Percentiles rank a stretch among this genome's conserved stretches.
Conservation (phyloP, 1,284 basidiomycete genomes). For the Microbotryum intermedium region DNA sequence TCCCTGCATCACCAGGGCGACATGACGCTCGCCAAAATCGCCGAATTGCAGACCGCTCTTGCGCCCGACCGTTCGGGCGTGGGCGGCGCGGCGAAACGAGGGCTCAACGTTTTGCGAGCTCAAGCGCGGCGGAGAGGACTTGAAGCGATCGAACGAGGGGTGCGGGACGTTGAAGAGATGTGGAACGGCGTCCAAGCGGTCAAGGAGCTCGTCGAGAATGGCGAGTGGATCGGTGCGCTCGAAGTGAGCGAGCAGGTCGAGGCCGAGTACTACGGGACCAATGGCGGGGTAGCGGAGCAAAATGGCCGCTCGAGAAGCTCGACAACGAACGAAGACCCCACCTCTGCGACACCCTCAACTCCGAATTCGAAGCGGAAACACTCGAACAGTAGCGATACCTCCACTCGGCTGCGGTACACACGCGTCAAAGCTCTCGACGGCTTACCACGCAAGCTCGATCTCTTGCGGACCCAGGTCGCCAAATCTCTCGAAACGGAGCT, state of each 20-base stretch:
- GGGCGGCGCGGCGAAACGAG: constrained; percentile 63
- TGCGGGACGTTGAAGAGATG: constrained; percentile 50
- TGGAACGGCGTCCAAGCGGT: constrained; percentile 61
- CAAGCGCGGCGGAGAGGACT: constrained; percentile 59
- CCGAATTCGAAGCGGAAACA: not conserved
- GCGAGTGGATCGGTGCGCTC: constrained; percentile 77
- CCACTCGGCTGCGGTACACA: constrained; percentile 9
- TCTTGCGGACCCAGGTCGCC: constrained; percentile 51
- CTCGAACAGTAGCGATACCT: constrained; percentile 2
- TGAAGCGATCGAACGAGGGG: constrained; percentile 50
- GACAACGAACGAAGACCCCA: not conserved
- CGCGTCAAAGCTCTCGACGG: constrained; percentile 22
- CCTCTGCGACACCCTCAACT: not conserved
- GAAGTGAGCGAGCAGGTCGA: constrained; percentile 66
- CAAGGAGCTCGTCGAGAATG: constrained; percentile 61
- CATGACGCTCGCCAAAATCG: constrained; percentile 68
- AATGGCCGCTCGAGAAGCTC: no score
- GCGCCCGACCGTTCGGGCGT: constrained; percentile 55
- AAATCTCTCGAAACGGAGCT: constrained; percentile 69
- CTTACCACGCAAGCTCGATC: constrained; percentile 23
- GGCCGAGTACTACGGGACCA: constrained; percentile 47
- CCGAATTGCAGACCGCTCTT: constrained; percentile 61
- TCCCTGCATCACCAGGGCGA: constrained; percentile 82
- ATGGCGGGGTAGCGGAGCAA: not conserved
- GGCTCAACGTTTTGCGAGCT: constrained; percentile 60